Base-by-base conservation (phyloP, 345 rosid species). In the Lagerstroemia speciosa region DNA sequence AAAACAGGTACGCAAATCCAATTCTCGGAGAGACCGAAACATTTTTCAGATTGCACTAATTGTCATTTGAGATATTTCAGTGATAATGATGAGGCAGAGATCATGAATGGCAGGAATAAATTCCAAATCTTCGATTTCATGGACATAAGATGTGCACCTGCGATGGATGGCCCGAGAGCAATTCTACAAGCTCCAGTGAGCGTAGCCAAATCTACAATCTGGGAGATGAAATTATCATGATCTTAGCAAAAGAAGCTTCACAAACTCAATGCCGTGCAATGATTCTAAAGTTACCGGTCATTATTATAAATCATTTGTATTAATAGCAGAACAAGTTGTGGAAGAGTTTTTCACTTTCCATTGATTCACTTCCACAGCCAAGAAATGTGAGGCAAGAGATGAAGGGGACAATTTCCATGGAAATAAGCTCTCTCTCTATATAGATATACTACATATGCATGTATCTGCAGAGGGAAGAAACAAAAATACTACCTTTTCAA, bases 141-240 rank as follows among this genome's bases (percentile, higher is more conserved):
- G 63, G 63, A 2, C 27, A 37, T 60, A 50, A 31, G 43, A 55
- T 3, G 48, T 29, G 15, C 79, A 93, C 98, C 97, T 71, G 98
- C 99, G 75, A 93, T 78, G 48, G 99, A 86, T 15, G 96, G 79
- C 71, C 99, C 99, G 67, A 93, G 96, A 76, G 97, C 99, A 78
- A 93, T 80, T 30, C 82, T 52, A 5, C 98, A 91, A 40, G 97
- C 97, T 37, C 98, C 97, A 0, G 98, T 93, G 71, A 93, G 79
- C 0, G 98, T 93, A 66, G 97, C 97, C 40, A 91, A 81, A 84
- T 94, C 99, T 71, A 94, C 79, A 64, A 92, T 79, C 98, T 92
- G 80, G 75, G 76, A 73, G 68, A 46, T 5, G 26, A 32, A 12
- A 40, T 58, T 58, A 58, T 53, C 60, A 53, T 12, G 24, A n/a